Conservation (phyloP, 352 stramenopile species). For the Lagenidium giganteum region DNA sequence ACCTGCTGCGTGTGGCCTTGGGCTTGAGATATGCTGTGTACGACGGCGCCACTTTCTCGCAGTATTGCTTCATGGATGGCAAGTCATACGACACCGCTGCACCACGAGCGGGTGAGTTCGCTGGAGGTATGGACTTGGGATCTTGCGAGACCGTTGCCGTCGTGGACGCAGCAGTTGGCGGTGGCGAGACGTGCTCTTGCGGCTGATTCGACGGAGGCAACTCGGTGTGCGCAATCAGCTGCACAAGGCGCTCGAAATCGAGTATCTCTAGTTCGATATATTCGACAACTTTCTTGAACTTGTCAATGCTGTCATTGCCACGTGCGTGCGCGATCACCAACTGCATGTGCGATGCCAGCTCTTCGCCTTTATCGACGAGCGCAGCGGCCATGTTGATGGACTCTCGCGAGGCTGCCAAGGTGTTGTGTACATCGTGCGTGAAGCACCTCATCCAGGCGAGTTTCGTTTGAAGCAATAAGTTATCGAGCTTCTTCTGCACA, state of each 20-base stretch:
- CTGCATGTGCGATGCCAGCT: slow-evolving; percentile 28
- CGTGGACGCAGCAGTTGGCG: not conserved
- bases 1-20: too few species aligned
- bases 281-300: slow-evolving; percentile 44
- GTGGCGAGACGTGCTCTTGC: not conserved
- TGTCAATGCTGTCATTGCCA: slow-evolving; percentile 25
- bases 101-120: not conserved
- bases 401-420: not conserved
- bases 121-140: not conserved
- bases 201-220: not conserved
- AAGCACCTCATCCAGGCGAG: slow-evolving; percentile 68
- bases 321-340: slow-evolving; percentile 33
- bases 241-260: slow-evolving; percentile 34
- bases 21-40: slow-evolving; percentile 67
- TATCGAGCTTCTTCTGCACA: slow-evolving; percentile 31
- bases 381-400: slow-evolving; percentile 2
- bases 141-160: not conserved
- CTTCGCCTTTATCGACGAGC: slow-evolving; percentile 40
- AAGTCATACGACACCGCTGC: slow-evolving; percentile 31
- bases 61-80: slow-evolving; percentile 72
- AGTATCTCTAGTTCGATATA: slow-evolving; percentile 29
- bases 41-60: slow-evolving; percentile 43
- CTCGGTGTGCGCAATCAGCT: slow-evolving; percentile 12
- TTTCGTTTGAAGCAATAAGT: slow-evolving; percentile 44
- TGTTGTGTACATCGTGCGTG: not conserved